Evolutionary conservation across 2,329 filamentous ascomycete genomes (phyloP).

Genomic region (Verticillium longisporum): DNA sequence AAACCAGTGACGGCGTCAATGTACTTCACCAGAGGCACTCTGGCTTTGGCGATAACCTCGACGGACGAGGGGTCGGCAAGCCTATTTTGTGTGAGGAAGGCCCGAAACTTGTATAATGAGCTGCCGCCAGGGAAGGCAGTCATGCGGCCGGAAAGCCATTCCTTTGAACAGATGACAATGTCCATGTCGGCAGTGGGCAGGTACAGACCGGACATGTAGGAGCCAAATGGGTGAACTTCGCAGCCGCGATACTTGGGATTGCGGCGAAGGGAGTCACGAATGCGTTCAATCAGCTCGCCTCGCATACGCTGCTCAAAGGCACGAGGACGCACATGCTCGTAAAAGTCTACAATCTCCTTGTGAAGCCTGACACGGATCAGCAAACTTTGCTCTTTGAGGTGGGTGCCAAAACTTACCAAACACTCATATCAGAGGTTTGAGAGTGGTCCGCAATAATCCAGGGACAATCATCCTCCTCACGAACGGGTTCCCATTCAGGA

Average conservation of each 20-base stretch:
- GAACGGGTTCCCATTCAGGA: conserved; percentile 42
- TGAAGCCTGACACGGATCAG: conserved; percentile 54
- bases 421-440: conserved; percentile 42
- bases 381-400: neutral
- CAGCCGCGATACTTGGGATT: conserved; percentile 49
- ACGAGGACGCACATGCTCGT: conserved; percentile 72
- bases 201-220: conserved; percentile 76
- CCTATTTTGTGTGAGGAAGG: conserved; percentile 46
- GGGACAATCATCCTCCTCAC: conserved; percentile 43
- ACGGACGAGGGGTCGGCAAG: conserved; percentile 54
- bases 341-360: conserved; percentile 86
- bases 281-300: conserved; percentile 60
- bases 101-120: conserved; percentile 56
- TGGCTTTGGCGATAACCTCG: conserved; percentile 66
- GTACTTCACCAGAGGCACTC: conserved; percentile 90
- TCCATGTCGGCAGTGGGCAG: conserved; percentile 83
- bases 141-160: conserved; percentile 27
- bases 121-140: conserved; percentile 43
- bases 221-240: conserved; percentile 76
- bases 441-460: conserved; percentile 57
- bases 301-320: conserved; percentile 73
- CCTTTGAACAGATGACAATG: conserved; percentile 64
- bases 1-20: conserved; percentile 71
- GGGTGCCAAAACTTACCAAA: conserved; percentile 41
- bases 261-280: conserved; percentile 52